phyloP scores from a whole-genome alignment of 2,329 filamentous ascomycete species.

The Exophiala calicioides region DNA sequence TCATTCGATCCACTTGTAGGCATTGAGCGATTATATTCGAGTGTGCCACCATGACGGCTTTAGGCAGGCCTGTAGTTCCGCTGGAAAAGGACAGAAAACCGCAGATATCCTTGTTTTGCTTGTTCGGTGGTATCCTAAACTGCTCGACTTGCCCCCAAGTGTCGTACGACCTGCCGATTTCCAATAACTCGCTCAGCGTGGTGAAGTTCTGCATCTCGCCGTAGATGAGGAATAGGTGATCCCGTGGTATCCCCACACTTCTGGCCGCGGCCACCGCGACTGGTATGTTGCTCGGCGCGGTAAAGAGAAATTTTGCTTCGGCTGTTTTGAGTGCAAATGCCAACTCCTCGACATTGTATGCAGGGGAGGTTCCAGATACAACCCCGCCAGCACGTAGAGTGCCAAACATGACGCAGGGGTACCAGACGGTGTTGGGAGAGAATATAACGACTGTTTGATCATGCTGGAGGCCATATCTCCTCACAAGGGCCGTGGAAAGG shows the following conservation, averaged over 20 bases:
- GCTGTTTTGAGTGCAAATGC: constrained; percentile 62
- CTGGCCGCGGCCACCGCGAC: constrained; percentile 57
- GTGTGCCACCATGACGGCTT: too few species aligned
- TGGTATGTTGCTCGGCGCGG: constrained; percentile 40
- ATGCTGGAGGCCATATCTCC: constrained; percentile 54
- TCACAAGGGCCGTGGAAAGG: constrained; percentile 60
- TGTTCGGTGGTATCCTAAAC: constrained; percentile 54
- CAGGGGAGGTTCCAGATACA: constrained; percentile 64
- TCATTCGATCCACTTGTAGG: too few species aligned
- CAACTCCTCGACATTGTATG: constrained; percentile 69
- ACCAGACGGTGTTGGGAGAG: constrained; percentile 66
- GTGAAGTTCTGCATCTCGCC: constrained; percentile 53
- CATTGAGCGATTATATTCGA: too few species aligned
- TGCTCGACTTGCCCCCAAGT: constrained; percentile 46
- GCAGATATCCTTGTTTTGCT: too few species aligned
- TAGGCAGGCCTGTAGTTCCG: too few species aligned
- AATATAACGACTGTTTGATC: constrained; percentile 63
- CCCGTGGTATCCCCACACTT: constrained; percentile 54
- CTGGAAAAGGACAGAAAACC: too few species aligned
- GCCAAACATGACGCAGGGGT: constrained; percentile 64
- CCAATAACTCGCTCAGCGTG: constrained; percentile 38
- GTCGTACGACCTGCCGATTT: constrained; percentile 39
- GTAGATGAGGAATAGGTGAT: constrained; percentile 59
- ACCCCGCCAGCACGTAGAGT: constrained; percentile 57
- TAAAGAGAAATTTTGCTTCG: constrained; percentile 45